Evolutionary conservation across 306 rosid genomes (phyloP).

Genomic region (Prunus kanzakura): DNA sequence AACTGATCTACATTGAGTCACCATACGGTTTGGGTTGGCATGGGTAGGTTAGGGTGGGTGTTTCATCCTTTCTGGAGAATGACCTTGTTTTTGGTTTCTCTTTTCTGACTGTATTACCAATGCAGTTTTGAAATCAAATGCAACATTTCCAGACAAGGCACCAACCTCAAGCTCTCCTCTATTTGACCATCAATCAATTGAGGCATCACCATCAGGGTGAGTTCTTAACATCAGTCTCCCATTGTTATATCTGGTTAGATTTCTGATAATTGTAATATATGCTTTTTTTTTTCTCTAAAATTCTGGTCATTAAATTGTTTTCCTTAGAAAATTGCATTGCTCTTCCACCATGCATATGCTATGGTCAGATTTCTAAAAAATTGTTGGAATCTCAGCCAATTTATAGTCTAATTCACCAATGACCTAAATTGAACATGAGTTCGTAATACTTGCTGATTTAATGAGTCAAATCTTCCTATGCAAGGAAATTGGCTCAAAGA

Average conservation of each 20-base stretch:
- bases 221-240: constrained; percentile 32
- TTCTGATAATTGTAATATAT: neutral
- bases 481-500: neutral
- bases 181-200: constrained; percentile 67
- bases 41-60: neutral
- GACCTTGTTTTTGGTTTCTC: constrained; percentile 7
- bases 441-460: neutral
- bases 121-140: constrained; percentile 77
- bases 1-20: neutral
- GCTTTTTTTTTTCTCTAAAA: neutral
- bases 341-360: neutral
- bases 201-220: constrained; percentile 75
- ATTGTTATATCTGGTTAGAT: neutral
- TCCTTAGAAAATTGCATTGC: neutral
- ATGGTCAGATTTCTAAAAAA: neutral
- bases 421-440: constrained; percentile 1
- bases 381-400: neutral
- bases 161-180: constrained; percentile 58
- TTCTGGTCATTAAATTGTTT: neutral
- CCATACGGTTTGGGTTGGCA: neutral
- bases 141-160: constrained; percentile 65
- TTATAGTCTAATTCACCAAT: neutral
- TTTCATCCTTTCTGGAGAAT: neutral
- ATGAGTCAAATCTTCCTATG: neutral
- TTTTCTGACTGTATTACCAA: neutral